Evolutionary conservation across 805 yeast genomes (phyloP), one percentile per base, ranked within the genome.

Genomic region (Schwanniomyces sp.): DNA sequence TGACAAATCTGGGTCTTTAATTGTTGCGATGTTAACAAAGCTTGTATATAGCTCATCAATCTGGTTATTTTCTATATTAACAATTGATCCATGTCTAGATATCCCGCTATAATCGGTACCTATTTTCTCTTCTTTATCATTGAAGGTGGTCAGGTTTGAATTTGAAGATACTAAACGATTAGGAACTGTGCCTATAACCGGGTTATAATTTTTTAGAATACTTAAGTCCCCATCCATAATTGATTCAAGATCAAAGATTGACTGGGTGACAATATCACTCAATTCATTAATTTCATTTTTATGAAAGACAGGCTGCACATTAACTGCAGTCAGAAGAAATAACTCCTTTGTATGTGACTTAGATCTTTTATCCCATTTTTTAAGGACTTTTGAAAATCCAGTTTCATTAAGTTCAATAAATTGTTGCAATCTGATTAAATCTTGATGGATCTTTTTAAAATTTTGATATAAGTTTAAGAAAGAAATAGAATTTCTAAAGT

Each of bases 301-400:
- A 60, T 94, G 96, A 70, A 94, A 94, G 10, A 92, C 95, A 0
- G 99, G 98, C 66, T 94, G 99, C 5, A 94, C 96, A 51, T 89
- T 90, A 11, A 94, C 96, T 0, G 97, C 97, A 0, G 97, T 86
- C 27, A 90, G 84, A 42, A 94, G 76, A 63, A 91, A 94, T 44
- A 94, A 75, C 63, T 94, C 99, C 61, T 91, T 91, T 6, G 97
- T 91, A 56, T 89, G 96, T 2, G 96, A 88, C 60, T 92, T 91
- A 18, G 97, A 90, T 52, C 97, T 76, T 67, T 94, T 94, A 69
- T 94, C 99, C 99, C 99, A 94, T 70, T 94, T 94, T 66, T 94
- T 94, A 59, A 94, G 79, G 26, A 90, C 97, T 69, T 94, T 94
- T 18, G 95, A 85, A 67, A 94, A 94, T 11, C 99, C 99, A 0